Evolutionary conservation across 2,329 filamentous ascomycete genomes (phyloP).

Genomic region (Sarocladium strictum): DNA sequence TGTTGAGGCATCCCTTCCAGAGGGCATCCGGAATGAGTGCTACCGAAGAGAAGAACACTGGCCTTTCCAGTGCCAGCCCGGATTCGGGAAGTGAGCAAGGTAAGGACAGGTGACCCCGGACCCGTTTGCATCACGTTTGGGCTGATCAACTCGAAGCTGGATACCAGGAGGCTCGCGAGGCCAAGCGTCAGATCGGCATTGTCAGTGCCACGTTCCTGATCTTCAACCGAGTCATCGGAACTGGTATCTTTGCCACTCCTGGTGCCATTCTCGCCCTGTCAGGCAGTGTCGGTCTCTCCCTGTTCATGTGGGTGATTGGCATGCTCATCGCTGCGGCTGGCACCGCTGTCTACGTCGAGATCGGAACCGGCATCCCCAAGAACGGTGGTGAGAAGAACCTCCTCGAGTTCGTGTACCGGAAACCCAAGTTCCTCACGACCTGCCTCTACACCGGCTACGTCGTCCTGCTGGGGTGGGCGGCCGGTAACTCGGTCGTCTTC

Average conservation of each 20-base stretch:
- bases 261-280: conserved; percentile 49
- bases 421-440: conserved; percentile 55
- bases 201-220: conserved; percentile 52
- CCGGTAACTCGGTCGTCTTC: conserved; percentile 63
- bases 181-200: conserved; percentile 50
- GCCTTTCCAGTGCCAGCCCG: neutral
- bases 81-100: conserved; percentile 5
- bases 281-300: conserved; percentile 55
- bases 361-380: conserved; percentile 57
- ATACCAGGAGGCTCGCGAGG: conserved; percentile 31
- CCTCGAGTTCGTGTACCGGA: conserved; percentile 57
- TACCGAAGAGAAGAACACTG: conserved; percentile 4
- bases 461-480: conserved; percentile 58
- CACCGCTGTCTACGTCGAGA: conserved; percentile 60
- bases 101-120: too few relatives aligned
- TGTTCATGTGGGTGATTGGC: conserved; percentile 59
- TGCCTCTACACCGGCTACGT: conserved; percentile 57
- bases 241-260: conserved; percentile 61
- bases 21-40: too few relatives aligned
- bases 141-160: too few relatives aligned
- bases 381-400: conserved; percentile 65
- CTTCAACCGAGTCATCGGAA: conserved; percentile 61
- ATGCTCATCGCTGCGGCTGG: conserved; percentile 57
- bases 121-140: too few relatives aligned
- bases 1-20: neutral